These are phyloP conservation scores for Suillus luteus DNA, from an alignment of 768 basidiomycete species.

Conservation along the genomic window DNA sequence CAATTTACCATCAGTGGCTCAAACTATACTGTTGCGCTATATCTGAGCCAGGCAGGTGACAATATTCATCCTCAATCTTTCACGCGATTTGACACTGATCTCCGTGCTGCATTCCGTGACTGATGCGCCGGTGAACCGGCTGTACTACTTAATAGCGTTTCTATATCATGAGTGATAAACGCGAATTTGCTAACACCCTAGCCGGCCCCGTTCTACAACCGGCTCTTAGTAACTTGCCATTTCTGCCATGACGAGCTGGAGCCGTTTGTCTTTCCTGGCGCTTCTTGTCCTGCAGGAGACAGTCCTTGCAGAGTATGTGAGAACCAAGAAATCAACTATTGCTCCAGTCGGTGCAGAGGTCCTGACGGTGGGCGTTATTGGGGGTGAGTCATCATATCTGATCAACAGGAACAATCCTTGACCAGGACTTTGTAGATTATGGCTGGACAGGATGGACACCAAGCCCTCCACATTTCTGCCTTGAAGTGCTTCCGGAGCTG, in stretches of 20 bases:
- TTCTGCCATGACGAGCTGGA: background rate
- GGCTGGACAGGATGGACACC: conserved; percentile 7
- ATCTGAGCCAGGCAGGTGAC: background rate
- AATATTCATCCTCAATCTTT: background rate
- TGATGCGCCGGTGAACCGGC: background rate
- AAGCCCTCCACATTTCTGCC: conserved; percentile 7
- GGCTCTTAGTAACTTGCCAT: background rate
- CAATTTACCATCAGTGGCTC: background rate
- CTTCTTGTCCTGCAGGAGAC: background rate
- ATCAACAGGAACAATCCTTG: background rate
- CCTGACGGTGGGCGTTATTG: conserved; percentile 6
- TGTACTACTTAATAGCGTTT: background rate
- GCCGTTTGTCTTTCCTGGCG: background rate
- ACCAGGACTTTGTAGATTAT: background rate
- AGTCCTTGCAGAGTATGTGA: conserved; percentile 2
- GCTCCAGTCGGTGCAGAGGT: conserved; percentile 7
- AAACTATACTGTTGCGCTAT: background rate
- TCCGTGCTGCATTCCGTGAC: background rate
- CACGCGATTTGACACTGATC: background rate
- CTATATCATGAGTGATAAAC: background rate
- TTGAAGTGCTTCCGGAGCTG: conserved; percentile 7
- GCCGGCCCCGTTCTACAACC: background rate
- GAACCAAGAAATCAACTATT: background rate
- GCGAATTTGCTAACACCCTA: background rate
- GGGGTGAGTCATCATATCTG: background rate